Base-by-base conservation (phyloP, 2,329 filamentous ascomycete species). In the Huntiella savannae region DNA sequence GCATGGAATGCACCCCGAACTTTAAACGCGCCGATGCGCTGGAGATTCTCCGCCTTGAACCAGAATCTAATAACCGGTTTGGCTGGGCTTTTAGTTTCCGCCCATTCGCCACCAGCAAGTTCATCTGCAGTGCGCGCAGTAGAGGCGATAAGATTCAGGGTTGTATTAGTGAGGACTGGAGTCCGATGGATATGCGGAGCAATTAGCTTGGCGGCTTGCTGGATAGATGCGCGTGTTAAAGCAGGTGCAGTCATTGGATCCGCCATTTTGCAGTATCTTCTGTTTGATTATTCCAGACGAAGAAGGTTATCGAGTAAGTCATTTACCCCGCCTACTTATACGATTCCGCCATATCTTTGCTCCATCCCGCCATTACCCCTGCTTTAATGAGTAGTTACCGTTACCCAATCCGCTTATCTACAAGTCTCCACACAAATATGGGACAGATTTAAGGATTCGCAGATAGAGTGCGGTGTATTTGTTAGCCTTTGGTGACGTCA, bases 11-110 rank as follows among this genome's bases (percentile, higher is more conserved):
- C 88, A 4, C 88, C 91, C 5, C 88, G 69, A 12, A 77, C 81
- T 64, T 96, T 96, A 68, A 96, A 96, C 1, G 88, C 88, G 44
- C 88, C 91, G 46, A 92, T 77, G 47, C 77, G 76, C 66, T 96
- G 91, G 49, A 84, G 67, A 61, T 95, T 95, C 67, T 96, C 88
- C 61, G 85, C 92, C 66, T 96, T 96, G 73, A 96, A 93, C 67
- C 83, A 91, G 45, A 96, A 68, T 10, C 75, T 69, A 35, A 94
- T 64, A 43, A 64, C 73, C 0, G 85, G 85, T 3, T 59, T 64
- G 1, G 82, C 75, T 0, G 79, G 70, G 1, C 80, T 74, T 77
- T 70, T n/a, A 58, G 56, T 35, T 68, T 69, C 71, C 53, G 71
- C 59, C 64, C 70, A 77, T 52, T 64, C 61, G 3, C 77, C 79